Conservation (phyloP, 495 filamentous ascomycete genomes). For the Halenospora varia region DNA sequence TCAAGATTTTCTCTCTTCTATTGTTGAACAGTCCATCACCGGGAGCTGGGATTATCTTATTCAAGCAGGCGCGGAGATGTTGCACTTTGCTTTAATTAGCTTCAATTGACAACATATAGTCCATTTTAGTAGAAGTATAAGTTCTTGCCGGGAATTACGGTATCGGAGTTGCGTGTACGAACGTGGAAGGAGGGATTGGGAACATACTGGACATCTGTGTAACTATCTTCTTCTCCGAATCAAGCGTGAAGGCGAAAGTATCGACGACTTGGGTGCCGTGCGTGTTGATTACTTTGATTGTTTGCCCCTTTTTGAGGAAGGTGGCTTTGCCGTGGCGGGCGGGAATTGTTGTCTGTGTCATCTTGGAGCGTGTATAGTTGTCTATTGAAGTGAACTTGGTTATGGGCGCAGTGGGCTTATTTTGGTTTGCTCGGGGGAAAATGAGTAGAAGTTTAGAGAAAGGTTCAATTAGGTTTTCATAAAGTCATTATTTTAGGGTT, state of each 20-base stretch:
- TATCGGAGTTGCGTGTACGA: conserved; percentile 6
- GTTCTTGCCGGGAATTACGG: not conserved
- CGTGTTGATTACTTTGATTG: conserved; percentile 48
- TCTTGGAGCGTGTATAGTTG: not conserved
- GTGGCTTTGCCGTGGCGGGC: conserved; percentile 40
- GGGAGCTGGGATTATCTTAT: conserved; percentile 26
- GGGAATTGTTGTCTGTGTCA: conserved; percentile 27
- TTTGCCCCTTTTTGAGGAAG: conserved; percentile 33
- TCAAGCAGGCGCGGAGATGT: conserved; percentile 34
- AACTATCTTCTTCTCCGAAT: too few relatives aligned
- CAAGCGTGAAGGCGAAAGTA: conserved; percentile 46
- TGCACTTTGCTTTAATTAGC: conserved; percentile 38
- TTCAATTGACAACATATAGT: conserved; percentile 13
- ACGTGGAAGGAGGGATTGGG: conserved; percentile 8
- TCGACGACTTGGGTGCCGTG: conserved; percentile 45
- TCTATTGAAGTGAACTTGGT: not conserved
- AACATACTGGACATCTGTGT: too few relatives aligned
- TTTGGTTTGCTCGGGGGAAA: not conserved
- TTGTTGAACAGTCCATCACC: conserved; percentile 34
- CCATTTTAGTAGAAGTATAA: not conserved
- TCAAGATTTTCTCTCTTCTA: conserved; percentile 33
- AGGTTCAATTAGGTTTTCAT: too few relatives aligned
- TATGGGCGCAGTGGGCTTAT: not conserved
- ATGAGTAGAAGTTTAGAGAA: not conserved
- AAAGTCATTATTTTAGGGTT: too few relatives aligned